These are phyloP conservation scores for Apiospora pterosperma DNA, from an alignment of 2,329 filamentous ascomycete genomes.

Conservation along the genomic window DNA sequence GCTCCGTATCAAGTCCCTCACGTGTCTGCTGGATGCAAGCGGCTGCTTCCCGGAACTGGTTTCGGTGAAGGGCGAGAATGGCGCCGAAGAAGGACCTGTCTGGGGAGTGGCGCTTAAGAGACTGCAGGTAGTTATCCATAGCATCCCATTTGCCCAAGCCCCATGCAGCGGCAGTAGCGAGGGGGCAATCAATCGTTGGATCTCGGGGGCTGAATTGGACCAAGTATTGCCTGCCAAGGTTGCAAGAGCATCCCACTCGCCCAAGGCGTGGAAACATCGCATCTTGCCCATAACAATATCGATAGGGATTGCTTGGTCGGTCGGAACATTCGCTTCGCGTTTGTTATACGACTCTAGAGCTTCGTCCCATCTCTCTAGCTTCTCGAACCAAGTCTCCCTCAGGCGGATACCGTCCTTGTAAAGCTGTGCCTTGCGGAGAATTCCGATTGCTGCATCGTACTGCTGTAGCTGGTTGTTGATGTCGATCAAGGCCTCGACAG, in stretches of 20 bases:
- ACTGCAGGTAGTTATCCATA: constrained; percentile 95
- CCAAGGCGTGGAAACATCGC: constrained; percentile 93
- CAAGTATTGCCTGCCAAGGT: constrained; percentile 88
- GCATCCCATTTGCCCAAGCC: constrained; percentile 94
- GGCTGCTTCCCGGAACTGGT: constrained; percentile 91
- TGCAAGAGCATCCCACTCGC: constrained; percentile 94
- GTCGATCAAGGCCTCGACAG: constrained; percentile 94
- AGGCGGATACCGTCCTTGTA: constrained; percentile 92
- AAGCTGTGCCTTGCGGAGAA: constrained; percentile 89
- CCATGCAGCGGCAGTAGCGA: constrained; percentile 96
- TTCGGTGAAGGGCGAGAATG: constrained; percentile 89
- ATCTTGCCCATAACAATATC: constrained; percentile 99
- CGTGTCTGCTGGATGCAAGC: constrained; percentile 86
- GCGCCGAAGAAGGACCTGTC: constrained; percentile 98
- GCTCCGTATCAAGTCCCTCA: constrained; percentile 90
- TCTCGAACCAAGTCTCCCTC: constrained; percentile 98
- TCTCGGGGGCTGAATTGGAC: constrained; percentile 82
- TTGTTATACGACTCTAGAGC: constrained; percentile 88
- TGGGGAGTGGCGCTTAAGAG: constrained; percentile 90
- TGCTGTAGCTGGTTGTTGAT: constrained; percentile 99
- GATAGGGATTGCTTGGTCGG: constrained; percentile 62
- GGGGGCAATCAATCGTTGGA: constrained; percentile 88
- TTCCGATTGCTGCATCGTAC: constrained; percentile 96
- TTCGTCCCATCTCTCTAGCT: constrained; percentile 97
- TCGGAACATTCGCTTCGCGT: constrained; percentile 67